Conservation (phyloP, 805 yeast species). For the Candida pini region DNA sequence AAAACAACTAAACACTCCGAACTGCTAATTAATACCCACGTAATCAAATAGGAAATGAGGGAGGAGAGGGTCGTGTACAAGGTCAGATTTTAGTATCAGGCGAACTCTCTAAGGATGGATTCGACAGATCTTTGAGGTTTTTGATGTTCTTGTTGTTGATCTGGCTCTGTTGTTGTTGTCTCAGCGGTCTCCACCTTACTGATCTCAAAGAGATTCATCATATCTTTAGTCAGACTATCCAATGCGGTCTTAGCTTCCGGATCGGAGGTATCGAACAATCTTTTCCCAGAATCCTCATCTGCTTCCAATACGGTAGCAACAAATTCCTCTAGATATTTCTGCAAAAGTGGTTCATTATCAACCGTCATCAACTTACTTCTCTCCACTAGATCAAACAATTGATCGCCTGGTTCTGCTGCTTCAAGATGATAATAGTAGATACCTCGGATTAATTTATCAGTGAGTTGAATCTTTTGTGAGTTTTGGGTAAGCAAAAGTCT, state of each 20-base stretch:
- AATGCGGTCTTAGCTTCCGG: background rate
- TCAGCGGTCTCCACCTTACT: too few relatives aligned
- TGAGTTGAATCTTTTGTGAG: conserved; percentile 17
- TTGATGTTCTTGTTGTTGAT: too few relatives aligned
- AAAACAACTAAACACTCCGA: too few relatives aligned
- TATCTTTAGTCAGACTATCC: background rate
- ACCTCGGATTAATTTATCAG: conserved; percentile 5
- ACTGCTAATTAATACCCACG: too few relatives aligned
- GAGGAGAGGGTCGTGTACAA: too few relatives aligned
- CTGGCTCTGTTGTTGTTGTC: too few relatives aligned
- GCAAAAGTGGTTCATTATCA: conserved; percentile 1
- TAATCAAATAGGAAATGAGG: too few relatives aligned
- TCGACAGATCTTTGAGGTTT: too few relatives aligned
- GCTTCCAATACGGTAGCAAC: background rate
- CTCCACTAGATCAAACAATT: conserved; percentile 8
- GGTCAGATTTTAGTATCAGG: too few relatives aligned
- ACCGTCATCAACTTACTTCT: background rate
- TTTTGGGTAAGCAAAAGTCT: conserved; percentile 14
- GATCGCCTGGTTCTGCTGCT: conserved; percentile 5
- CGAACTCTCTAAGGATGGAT: too few relatives aligned
- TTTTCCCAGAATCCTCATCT: background rate
- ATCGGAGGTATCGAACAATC: background rate
- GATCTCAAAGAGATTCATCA: background rate
- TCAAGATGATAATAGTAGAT: conserved; percentile 6
- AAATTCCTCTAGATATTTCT: conserved; percentile 1